Base-by-base conservation (phyloP, 441 rosid species). In the Populus tomentosa region DNA sequence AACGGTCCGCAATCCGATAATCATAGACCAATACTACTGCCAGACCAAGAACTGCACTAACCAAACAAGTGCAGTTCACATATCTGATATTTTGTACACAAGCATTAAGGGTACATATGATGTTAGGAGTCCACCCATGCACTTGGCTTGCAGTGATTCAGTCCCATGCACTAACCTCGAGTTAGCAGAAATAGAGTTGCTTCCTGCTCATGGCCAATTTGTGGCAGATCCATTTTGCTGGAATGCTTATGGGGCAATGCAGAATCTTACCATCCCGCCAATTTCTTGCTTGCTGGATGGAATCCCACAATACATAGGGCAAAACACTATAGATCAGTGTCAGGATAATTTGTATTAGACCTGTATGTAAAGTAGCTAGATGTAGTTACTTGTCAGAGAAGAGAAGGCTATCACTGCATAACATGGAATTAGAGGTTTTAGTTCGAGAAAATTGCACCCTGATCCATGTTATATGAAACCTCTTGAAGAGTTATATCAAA, bases 1-100 rank as follows among this genome's bases (percentile, higher is more conserved):
- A 50, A 78, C 72, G 1, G 88, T 84, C 13, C 82, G 87, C 20
- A 87, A 85, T 80, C 90, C 88, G 0, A 82, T 84, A 26, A 85
- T 84, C 63, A 84, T 87, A 67, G 90, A 87, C 63, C 90, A 87
- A 30, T 87, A 77, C 80, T 87, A 87, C 76, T 85, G 90, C 78
- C 77, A 65, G 35, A 40, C 79, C 67, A 85, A 74, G 80, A 82
- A 75, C 4, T 87, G 90, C 78, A 65, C 71, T n/a, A 85, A 85
- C 85, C 90, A 87, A 33, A 87, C 90, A 11, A 82, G 80, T 40
- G 85, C 86, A 6, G 83, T 85, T 9, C 70, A 73, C 32, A 81
- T 87, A 10, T 82, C 83, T 18, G 86, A 85, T 76, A 75, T 87
- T 56, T 16, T 30, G 8, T 84, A 87, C 82, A 75, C 85, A 18